Evolutionary conservation across 108 stramenopile genomes (phyloP).

Genomic region (Seminavis robusta): DNA sequence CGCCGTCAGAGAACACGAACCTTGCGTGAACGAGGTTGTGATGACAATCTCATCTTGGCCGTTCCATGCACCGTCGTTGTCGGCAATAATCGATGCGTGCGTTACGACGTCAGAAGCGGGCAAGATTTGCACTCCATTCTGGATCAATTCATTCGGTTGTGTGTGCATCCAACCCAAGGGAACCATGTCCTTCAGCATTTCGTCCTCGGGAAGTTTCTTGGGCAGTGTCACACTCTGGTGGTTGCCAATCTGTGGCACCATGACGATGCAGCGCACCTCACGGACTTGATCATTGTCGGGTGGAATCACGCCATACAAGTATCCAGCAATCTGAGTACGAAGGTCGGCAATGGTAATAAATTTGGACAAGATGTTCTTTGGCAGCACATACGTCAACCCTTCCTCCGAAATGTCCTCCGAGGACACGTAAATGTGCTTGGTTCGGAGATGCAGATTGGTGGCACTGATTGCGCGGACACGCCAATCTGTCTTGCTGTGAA

Average conservation of each 20-base stretch:
- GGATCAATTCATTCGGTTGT: slow-evolving; percentile 96
- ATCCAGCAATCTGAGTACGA: slow-evolving; percentile 96
- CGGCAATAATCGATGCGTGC: slow-evolving; percentile 85
- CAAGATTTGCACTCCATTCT: slow-evolving; percentile 87
- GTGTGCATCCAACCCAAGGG: slow-evolving; percentile 99
- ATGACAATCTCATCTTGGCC: slow-evolving; percentile 93
- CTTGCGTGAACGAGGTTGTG: slow-evolving; percentile 97
- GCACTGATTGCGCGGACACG: slow-evolving; percentile 97
- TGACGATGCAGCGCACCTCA: slow-evolving; percentile 95
- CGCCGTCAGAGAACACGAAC: slow-evolving; percentile 96
- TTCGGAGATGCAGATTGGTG: slow-evolving; percentile 97
- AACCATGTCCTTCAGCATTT: slow-evolving; percentile 90
- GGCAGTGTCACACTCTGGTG: slow-evolving; percentile 96
- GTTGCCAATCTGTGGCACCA: slow-evolving; percentile 98
- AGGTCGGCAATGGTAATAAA: slow-evolving; percentile 96
- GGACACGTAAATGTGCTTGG: slow-evolving; percentile 97
- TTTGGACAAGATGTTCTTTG: slow-evolving; percentile 96
- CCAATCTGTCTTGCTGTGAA: slow-evolving; percentile 99
- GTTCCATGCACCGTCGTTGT: slow-evolving; percentile 84
- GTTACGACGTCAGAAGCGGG: slow-evolving; percentile 91
- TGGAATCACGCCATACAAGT: slow-evolving; percentile 97
- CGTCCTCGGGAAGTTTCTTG: slow-evolving; percentile 87
- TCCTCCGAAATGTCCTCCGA: slow-evolving; percentile 95
- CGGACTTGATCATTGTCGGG: slow-evolving; percentile 94
- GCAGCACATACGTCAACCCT: slow-evolving; percentile 97